phyloP scores from a whole-genome alignment of 306 rosid species.

The Malus sylvestris region DNA sequence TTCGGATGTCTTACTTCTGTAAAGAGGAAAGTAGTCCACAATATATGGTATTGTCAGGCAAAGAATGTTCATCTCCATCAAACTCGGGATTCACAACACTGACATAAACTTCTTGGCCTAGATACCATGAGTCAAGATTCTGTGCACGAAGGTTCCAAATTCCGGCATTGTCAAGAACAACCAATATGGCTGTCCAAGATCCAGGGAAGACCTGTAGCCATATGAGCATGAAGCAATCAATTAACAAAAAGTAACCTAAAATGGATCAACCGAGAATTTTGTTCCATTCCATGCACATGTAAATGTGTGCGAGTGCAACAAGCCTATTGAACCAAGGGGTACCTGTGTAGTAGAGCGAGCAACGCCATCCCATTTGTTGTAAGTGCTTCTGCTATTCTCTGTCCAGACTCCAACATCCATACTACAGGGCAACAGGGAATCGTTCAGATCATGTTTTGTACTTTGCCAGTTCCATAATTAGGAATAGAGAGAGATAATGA shows the following conservation, averaged over 20 bases:
- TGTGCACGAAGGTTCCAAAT: constrained; percentile 88
- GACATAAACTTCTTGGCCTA: constrained; percentile 79
- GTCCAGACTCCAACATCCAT: constrained; percentile 89
- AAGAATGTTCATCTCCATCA: constrained; percentile 36
- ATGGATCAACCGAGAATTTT: background rate
- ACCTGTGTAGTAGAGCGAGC: constrained; percentile 83
- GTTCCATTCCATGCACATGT: background rate
- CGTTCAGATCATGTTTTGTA: background rate
- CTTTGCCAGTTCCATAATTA: constrained; percentile 3
- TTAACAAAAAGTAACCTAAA: background rate
- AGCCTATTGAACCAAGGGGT: background rate
- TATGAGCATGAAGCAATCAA: constrained; percentile 1
- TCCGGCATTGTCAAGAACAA: constrained; percentile 80
- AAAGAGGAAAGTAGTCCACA: constrained; percentile 83
- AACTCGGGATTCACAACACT: constrained; percentile 59
- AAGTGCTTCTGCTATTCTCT: constrained; percentile 72
- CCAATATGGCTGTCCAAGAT: constrained; percentile 92
- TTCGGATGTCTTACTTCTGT: constrained; percentile 56
- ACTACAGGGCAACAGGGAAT: constrained; percentile 40
- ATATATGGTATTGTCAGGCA: constrained; percentile 67
- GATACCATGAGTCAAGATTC: constrained; percentile 85
- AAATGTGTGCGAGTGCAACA: background rate
- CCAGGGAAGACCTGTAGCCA: constrained; percentile 74
- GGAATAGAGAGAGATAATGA: background rate
- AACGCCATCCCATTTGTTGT: constrained; percentile 81